Evolutionary conservation across 2,329 filamentous ascomycete genomes (phyloP).

Genomic region (Aspergillus transmontanensis): DNA sequence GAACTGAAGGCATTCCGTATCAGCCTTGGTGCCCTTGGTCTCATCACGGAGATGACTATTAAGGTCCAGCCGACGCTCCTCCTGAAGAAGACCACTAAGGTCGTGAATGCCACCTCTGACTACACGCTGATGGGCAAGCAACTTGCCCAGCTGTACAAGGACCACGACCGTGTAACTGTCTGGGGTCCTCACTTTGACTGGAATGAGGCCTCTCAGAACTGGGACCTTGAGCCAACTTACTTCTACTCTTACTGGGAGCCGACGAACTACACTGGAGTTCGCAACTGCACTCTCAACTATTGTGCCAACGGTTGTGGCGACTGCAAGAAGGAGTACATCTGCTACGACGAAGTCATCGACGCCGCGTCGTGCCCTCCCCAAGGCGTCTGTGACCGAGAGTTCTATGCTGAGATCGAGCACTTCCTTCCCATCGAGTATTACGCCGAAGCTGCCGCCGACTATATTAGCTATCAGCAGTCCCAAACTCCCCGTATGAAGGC

Average conservation of each 20-base stretch:
- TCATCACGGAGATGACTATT: conserved; percentile 23
- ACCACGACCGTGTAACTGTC: conserved; percentile 21
- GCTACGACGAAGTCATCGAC: conserved; percentile 22
- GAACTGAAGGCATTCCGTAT: conserved; percentile 22
- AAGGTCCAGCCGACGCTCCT: conserved; percentile 15
- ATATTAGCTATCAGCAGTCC: conserved; percentile 13
- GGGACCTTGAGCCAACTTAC: conserved; percentile 13
- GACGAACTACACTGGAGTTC: conserved; percentile 19
- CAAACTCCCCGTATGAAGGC: conserved; percentile 18
- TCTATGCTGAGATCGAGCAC: conserved; percentile 24
- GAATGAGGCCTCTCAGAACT: conserved; percentile 13
- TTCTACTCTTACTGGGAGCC: conserved; percentile 18
- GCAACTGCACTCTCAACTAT: conserved; percentile 24
- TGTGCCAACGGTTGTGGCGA: conserved; percentile 25
- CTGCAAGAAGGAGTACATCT: conserved; percentile 22
- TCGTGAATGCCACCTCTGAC: conserved; percentile 17
- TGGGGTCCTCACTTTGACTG: conserved; percentile 23
- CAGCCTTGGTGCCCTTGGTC: conserved; percentile 21
- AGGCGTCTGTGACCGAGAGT: conserved; percentile 20
- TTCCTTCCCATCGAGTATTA: conserved; percentile 22
- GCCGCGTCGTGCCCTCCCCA: conserved; percentile 17
- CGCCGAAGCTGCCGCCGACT: conserved; percentile 17
- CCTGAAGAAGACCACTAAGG: background rate
- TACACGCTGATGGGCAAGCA: conserved; percentile 14
- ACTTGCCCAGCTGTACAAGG: conserved; percentile 13